phyloP scores from a whole-genome alignment of 495 filamentous ascomycete genomes.

The Collariella sp. region DNA sequence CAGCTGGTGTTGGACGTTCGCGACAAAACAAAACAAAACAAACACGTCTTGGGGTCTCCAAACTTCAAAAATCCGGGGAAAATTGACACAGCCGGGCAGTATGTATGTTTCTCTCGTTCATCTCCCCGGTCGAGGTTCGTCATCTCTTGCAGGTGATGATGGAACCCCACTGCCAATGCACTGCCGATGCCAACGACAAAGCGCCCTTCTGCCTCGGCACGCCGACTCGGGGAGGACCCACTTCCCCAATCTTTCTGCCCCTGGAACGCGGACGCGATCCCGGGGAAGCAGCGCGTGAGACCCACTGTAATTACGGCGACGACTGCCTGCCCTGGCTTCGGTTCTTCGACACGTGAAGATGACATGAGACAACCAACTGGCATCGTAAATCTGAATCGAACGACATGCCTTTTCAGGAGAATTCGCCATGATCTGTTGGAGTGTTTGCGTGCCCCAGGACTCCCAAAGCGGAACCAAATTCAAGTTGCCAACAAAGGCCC shows the following conservation, averaged over 20 bases:
- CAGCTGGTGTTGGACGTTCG: background rate
- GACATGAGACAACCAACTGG: background rate
- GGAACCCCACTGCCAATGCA: constrained; percentile 5
- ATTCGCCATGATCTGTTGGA: no score
- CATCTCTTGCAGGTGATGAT: constrained; percentile 8
- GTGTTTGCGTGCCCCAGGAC: no score
- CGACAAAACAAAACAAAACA: background rate
- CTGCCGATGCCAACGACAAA: background rate
- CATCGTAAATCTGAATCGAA: background rate
- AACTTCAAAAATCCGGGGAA: background rate
- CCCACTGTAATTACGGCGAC: constrained; percentile 1
- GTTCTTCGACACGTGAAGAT: constrained; percentile 11
- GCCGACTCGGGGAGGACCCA: background rate
- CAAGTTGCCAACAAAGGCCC: no score
- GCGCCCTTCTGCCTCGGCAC: constrained; percentile 15
- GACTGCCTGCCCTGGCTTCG: background rate
- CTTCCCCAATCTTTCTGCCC: constrained; percentile 12
- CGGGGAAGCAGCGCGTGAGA: background rate
- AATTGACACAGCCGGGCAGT: background rate
- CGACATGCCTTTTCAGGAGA: background rate
- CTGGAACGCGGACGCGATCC: background rate
- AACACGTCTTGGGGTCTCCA: background rate
- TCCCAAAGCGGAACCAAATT: no score
- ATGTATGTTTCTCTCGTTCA: background rate
- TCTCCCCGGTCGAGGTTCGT: constrained; percentile 4